phyloP scores from a whole-genome alignment of 305 asterid species.

The Striga hermonthica region DNA sequence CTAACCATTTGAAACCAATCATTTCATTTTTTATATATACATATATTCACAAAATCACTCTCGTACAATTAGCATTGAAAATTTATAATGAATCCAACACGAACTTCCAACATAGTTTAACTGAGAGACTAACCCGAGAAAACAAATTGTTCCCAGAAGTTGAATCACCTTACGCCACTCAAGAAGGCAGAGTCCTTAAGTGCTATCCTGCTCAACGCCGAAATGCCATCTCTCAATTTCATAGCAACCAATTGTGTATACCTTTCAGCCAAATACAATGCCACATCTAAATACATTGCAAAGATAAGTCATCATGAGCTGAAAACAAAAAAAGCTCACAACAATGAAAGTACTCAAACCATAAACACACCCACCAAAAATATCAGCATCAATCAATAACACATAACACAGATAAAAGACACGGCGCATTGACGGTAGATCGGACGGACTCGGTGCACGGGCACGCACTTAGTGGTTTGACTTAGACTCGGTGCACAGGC shows the following conservation, averaged over 20 bases:
- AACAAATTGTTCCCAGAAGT: slow-evolving; percentile 18
- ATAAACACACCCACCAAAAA: not conserved
- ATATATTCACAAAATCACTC: too few relatives aligned
- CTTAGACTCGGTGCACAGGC: too few relatives aligned
- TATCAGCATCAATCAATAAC: not conserved
- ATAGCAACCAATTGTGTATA: slow-evolving; percentile 3
- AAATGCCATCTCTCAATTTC: not conserved
- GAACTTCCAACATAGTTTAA: not conserved
- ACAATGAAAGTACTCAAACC: not conserved
- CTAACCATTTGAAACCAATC: too few relatives aligned
- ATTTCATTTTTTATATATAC: too few relatives aligned
- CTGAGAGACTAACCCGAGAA: not conserved
- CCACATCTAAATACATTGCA: slow-evolving; percentile 14
- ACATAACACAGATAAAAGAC: too few relatives aligned
- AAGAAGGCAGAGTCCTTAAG: slow-evolving; percentile 4
- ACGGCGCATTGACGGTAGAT: too few relatives aligned
- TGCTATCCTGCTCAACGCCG: slow-evolving; percentile 19
- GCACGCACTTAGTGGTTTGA: too few relatives aligned
- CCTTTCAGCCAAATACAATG: slow-evolving; percentile 18
- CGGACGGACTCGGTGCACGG: too few relatives aligned
- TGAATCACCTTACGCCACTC: slow-evolving; percentile 16
- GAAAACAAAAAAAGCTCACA: not conserved
- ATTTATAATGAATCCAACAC: too few relatives aligned
- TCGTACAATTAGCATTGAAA: too few relatives aligned
- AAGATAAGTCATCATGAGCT: not conserved